Base-by-base conservation (phyloP, 1,284 basidiomycete genomes). In the Ceratobasidium sp. region DNA sequence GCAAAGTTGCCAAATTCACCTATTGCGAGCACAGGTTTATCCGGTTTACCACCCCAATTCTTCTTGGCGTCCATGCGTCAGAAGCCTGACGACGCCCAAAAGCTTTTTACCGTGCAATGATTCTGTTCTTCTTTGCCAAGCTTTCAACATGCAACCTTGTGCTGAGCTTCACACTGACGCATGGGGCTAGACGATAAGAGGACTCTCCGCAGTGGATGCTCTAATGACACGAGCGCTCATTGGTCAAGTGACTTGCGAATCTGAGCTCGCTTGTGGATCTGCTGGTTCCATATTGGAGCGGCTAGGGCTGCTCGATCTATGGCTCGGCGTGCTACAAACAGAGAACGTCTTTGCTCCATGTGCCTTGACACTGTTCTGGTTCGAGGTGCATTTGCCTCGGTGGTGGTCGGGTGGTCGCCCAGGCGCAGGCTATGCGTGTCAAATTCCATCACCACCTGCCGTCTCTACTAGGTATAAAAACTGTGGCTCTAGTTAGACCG, bases 91-190 rank as follows among this genome's bases (percentile, higher is more conserved):
- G 26, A 39, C 60, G 60, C 60, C 33, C 60, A 33, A 28, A 2
- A 61, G 33, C 33, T 33, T 51, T 68, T 68, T 51, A 46, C 23
- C 64, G 46, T 33, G 26, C 60, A 2, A 68, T n/a, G 44, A 20
- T 68, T 68, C 66, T 51, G 23, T 51, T 28, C 64, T 67, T 51
- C 66, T 68, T 46, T 51, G 66, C 66, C 66, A 68, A 68, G 46
- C 66, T 23, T 51, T 51, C 46, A n/a, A 18, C 66, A 33, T 68
- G 46, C 46, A 68, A 68, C 66, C 66, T 68, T 68, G 66, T 68
- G 66, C 66, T 51, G 46, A 28, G 26, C n/a, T 51, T 51, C 66
- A 68, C 66, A 33, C n/a, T 18, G 26, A 28, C 66, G 46, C 66
- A 68, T 68, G 66, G 66, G 28, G 46, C 13, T 26, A 2, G 40